Evolutionary conservation across 441 rosid genomes (phyloP).

Genomic region (Populus hybrid): DNA sequence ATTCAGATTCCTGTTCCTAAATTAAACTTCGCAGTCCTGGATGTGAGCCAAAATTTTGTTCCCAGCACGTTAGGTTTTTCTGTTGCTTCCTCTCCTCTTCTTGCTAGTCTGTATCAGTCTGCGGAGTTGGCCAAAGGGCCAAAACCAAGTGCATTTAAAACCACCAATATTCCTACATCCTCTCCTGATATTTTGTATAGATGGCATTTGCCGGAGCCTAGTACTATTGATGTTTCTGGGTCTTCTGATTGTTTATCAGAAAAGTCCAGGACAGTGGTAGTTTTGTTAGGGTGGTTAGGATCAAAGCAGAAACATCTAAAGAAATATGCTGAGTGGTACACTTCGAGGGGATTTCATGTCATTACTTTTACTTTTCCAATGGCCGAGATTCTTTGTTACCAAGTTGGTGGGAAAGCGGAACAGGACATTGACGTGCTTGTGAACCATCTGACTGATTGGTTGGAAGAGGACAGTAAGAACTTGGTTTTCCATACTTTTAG

Average conservation of each 20-base stretch:
- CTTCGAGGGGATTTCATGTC: constrained; percentile 80
- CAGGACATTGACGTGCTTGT: constrained; percentile 72
- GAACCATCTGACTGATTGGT: constrained; percentile 83
- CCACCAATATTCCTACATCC: constrained; percentile 30
- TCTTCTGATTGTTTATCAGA: constrained; percentile 46
- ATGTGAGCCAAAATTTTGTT: constrained; percentile 25
- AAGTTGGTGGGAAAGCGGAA: constrained; percentile 90
- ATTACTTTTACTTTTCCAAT: constrained; percentile 94
- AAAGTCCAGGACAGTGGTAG: constrained; percentile 84
- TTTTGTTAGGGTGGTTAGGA: constrained; percentile 95
- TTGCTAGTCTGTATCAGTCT: constrained; percentile 52
- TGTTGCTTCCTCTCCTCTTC: constrained; percentile 42
- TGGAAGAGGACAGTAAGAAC: constrained; percentile 80
- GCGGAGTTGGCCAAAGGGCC: constrained; percentile 69
- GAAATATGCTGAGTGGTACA: constrained; percentile 93
- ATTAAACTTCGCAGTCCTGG: constrained; percentile 36
- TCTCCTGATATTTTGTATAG: constrained; percentile 64
- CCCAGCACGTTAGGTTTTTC: constrained; percentile 28
- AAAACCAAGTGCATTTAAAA: constrained; percentile 37
- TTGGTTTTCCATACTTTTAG: constrained; percentile 94
- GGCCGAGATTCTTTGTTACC: constrained; percentile 76
- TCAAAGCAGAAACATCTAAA: constrained; percentile 91
- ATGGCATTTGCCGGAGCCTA: constrained; percentile 85
- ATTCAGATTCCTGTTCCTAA: constrained; percentile 63
- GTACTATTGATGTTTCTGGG: constrained; percentile 52